Percentiles rank a stretch among this genome's conserved stretches.
Evolutionary conservation across 495 filamentous ascomycete genomes (phyloP).

Genomic region (Penicillium lagena): DNA sequence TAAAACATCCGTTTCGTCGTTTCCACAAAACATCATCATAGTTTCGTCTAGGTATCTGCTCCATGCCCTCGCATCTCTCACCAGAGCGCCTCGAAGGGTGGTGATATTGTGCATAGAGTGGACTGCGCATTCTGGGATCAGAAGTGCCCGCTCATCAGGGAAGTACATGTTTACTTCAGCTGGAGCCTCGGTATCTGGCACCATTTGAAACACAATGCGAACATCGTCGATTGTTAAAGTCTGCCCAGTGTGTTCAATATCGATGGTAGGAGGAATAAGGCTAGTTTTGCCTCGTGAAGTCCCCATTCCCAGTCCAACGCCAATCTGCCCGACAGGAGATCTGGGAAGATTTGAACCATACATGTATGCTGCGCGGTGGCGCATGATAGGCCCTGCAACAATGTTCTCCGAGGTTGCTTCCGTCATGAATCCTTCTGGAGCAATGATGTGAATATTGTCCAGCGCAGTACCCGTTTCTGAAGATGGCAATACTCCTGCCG

Average conservation of each 20-base stretch:
- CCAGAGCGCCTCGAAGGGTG: conserved; percentile 17
- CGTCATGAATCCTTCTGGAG: conserved; percentile 16
- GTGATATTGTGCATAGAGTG: conserved; percentile 20
- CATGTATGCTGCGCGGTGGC: conserved; percentile 13
- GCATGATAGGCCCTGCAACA: conserved; percentile 13
- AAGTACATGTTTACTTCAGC: conserved; percentile 19
- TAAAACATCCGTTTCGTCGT: conserved; percentile 6
- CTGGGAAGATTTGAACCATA: conserved; percentile 8
- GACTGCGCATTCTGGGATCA: conserved; percentile 15
- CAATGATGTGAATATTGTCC: conserved; percentile 9
- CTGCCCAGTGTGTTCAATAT: conserved; percentile 7
- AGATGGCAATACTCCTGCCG: not conserved
- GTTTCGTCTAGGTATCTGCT: conserved; percentile 12
- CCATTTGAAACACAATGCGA: conserved; percentile 16
- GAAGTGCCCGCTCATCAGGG: conserved; percentile 11
- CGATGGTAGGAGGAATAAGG: conserved; percentile 11
- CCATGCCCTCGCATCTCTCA: conserved; percentile 16
- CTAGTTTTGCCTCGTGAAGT: conserved; percentile 5
- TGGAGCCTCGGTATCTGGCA: conserved; percentile 16
- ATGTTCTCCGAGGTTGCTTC: conserved; percentile 16
- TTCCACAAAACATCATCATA: conserved; percentile 3
- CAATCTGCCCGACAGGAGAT: conserved; percentile 5
- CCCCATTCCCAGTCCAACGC: conserved; percentile 8
- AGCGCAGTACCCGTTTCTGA: not conserved
- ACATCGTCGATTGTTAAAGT: conserved; percentile 7